Evolutionary conservation across 2,329 filamentous ascomycete genomes (phyloP).

Genomic region (Fusarium succisae): DNA sequence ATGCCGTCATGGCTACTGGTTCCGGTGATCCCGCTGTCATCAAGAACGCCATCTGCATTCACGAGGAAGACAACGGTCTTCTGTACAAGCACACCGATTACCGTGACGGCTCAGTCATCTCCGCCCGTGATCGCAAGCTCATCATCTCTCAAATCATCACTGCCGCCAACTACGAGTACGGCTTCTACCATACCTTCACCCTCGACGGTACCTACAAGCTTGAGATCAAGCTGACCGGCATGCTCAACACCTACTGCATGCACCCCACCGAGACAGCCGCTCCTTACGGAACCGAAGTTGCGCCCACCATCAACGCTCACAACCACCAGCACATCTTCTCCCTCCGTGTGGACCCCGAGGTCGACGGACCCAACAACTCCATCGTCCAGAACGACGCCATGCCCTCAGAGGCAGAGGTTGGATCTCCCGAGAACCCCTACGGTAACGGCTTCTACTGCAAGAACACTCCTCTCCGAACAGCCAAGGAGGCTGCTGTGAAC

Average conservation of each 20-base stretch:
- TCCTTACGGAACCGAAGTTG: constrained; percentile 71
- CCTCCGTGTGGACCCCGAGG: constrained; percentile 71
- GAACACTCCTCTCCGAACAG: constrained; percentile 80
- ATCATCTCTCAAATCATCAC: constrained; percentile 73
- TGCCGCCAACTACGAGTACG: constrained; percentile 72
- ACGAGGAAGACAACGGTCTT: constrained; percentile 66
- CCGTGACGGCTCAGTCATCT: constrained; percentile 66
- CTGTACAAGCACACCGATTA: constrained; percentile 73
- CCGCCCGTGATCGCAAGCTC: constrained; percentile 66
- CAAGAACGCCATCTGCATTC: constrained; percentile 95
- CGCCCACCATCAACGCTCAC: constrained; percentile 69
- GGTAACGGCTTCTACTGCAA: constrained; percentile 91
- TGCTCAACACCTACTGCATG: constrained; percentile 56
- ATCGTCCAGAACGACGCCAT: constrained; percentile 81
- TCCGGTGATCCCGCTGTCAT: constrained; percentile 80
- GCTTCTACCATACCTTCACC: constrained; percentile 51
- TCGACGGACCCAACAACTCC: constrained; percentile 70
- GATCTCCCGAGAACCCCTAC: constrained; percentile 83
- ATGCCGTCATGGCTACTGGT: constrained; percentile 86
- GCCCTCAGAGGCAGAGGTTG: constrained; percentile 76
- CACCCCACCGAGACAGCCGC: constrained; percentile 53
- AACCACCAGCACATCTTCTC: constrained; percentile 78
- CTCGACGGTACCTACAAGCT: constrained; percentile 73
- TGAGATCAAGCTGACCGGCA: constrained; percentile 64
- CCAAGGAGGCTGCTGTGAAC: constrained; percentile 74